Percentiles rank a stretch among this genome's conserved stretches.
Evolutionary conservation across 2,329 filamentous ascomycete species (phyloP).

Genomic region (Huntiella decipiens): DNA sequence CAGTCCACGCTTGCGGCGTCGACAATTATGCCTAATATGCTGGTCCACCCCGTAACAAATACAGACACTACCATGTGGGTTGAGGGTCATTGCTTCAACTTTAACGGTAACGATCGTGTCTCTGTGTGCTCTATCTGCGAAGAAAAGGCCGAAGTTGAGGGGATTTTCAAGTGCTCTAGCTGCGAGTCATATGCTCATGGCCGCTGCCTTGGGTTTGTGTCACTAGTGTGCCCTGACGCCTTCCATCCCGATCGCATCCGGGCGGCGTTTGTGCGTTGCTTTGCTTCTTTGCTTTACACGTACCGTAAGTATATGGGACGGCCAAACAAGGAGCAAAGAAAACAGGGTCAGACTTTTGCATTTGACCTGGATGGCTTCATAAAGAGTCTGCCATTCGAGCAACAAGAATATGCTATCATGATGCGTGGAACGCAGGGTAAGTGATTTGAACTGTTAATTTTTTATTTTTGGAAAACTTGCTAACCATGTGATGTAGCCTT

Average conservation of each 20-base stretch:
- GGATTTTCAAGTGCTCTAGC: conserved; percentile 53
- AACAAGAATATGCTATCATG: conserved; percentile 45
- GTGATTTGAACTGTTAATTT: conserved; percentile 11
- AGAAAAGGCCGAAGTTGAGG: conserved; percentile 51
- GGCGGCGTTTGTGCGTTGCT: conserved; percentile 44
- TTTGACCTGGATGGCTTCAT: conserved; percentile 49
- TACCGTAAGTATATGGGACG: conserved; percentile 45
- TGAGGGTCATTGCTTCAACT: conserved; percentile 65
- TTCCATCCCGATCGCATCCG: conserved; percentile 43
- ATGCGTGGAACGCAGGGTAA: conserved; percentile 48
- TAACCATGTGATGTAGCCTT: conserved; percentile 24
- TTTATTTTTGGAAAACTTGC: conserved; percentile 6
- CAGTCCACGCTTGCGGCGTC: conserved; percentile 73
- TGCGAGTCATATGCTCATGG: conserved; percentile 40
- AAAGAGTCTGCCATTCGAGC: conserved; percentile 44
- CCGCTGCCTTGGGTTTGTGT: conserved; percentile 42
- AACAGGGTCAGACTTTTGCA: conserved; percentile 37
- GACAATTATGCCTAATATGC: conserved; percentile 71
- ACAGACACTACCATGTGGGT: conserved; percentile 69
- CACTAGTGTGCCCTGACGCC: conserved; percentile 42
- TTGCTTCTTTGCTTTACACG: conserved; percentile 47
- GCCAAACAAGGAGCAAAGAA: conserved; percentile 41
- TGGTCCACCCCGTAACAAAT: conserved; percentile 59
- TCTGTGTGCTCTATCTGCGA: conserved; percentile 57
- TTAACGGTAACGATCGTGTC: conserved; percentile 34